phyloP scores from a whole-genome alignment of 768 basidiomycete species.

The Psilocybe tampanensis region DNA sequence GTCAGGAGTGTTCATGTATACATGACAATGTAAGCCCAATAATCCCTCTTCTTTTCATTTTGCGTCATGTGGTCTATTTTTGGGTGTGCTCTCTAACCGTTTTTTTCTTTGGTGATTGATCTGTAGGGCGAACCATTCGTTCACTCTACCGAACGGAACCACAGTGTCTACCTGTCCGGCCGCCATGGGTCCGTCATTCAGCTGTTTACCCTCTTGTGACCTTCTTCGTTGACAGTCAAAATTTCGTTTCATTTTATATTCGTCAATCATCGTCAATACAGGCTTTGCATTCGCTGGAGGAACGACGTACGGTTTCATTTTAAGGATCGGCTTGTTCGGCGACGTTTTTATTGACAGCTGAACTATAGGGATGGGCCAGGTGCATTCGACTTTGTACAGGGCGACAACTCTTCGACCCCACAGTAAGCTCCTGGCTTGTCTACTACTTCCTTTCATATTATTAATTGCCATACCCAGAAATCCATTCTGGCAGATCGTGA shows the following conservation, averaged over 20 bases:
- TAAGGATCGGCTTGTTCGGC: background rate
- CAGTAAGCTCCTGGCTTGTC: conserved; percentile 43
- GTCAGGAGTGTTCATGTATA: conserved; percentile 75
- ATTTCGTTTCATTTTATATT: background rate
- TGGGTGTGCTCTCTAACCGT: background rate
- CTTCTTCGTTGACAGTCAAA: background rate
- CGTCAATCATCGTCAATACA: conserved; percentile 24
- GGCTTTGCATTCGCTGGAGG: conserved; percentile 80
- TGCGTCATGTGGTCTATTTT: background rate
- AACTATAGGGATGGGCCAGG: conserved; percentile 73
- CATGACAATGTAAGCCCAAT: conserved; percentile 61
- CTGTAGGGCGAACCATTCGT: conserved; percentile 62
- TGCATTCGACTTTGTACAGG: conserved; percentile 77
- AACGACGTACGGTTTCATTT: conserved; percentile 55
- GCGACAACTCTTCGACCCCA: conserved; percentile 59
- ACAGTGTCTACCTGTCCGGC: conserved; percentile 74
- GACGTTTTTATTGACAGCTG: background rate
- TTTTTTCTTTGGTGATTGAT: background rate
- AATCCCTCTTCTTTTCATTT: background rate
- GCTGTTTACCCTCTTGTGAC: background rate
- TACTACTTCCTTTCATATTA: too few relatives aligned
- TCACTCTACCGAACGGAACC: conserved; percentile 67
- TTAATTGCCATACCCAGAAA: conserved; percentile 45
- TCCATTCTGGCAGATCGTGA: conserved; percentile 81
- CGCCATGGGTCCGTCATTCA: conserved; percentile 59